These are phyloP conservation scores for Sphaceloma murrayae DNA, from an alignment of 2,329 filamentous ascomycete species.

Conservation along the genomic window DNA sequence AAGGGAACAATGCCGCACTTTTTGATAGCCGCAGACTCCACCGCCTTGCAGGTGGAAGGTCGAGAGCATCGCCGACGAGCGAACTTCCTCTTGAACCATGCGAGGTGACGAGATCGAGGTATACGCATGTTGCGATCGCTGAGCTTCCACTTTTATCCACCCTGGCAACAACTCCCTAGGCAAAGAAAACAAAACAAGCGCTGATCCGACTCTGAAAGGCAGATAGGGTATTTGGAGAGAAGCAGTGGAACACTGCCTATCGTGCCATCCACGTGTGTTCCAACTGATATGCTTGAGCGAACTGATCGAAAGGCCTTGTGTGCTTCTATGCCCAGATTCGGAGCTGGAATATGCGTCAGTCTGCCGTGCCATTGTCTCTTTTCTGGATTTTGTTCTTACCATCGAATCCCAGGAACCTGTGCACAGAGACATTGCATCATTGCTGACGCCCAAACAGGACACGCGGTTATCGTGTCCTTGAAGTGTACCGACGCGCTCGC, in stretches of 20 bases:
- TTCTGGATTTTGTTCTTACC: slow-evolving; percentile 49
- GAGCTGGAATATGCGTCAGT: slow-evolving; percentile 33
- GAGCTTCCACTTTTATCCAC: slow-evolving; percentile 17
- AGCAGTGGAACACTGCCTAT: slow-evolving; percentile 15
- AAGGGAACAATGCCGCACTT: slow-evolving; percentile 10
- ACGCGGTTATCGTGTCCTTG: slow-evolving; percentile 98
- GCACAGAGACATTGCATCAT: slow-evolving; percentile 97
- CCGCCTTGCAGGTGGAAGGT: background rate
- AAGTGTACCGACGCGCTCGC: slow-evolving; percentile 91
- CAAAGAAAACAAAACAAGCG: slow-evolving; percentile 16
- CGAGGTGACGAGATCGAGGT: slow-evolving; percentile 1
- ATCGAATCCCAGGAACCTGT: slow-evolving; percentile 99
- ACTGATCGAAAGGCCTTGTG: slow-evolving; percentile 9
- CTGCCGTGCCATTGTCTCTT: background rate
- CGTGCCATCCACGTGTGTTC: slow-evolving; percentile 16
- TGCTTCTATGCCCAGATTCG: slow-evolving; percentile 42
- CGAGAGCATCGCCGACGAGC: background rate
- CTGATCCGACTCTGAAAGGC: slow-evolving; percentile 17
- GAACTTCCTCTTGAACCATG: background rate
- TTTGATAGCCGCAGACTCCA: slow-evolving; percentile 6
- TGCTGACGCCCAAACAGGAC: slow-evolving; percentile 96
- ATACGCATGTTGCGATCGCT: slow-evolving; percentile 5
- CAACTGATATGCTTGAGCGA: slow-evolving; percentile 13
- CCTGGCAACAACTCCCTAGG: slow-evolving; percentile 13
- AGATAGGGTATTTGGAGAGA: slow-evolving; percentile 16